Conservation (phyloP, 75 land plant genomes). For the Picea sitchensis region DNA sequence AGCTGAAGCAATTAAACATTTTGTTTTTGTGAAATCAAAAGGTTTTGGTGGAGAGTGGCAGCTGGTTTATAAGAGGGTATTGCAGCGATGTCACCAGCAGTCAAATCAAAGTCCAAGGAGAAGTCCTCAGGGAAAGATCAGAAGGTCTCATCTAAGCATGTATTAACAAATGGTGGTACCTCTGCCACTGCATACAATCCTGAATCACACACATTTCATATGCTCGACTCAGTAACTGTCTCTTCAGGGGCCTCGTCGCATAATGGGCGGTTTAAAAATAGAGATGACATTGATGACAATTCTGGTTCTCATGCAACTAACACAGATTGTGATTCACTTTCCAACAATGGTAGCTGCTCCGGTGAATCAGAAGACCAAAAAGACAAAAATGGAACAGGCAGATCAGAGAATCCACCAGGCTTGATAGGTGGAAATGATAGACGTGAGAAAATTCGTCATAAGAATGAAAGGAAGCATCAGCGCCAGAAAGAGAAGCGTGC, state of each 20-base stretch:
- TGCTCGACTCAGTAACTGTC: slow-evolving; percentile 39
- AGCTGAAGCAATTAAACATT: not conserved
- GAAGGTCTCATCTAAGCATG: slow-evolving; percentile 41
- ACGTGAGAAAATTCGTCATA: slow-evolving; percentile 73
- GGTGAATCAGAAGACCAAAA: slow-evolving; percentile 79
- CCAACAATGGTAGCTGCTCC: slow-evolving; percentile 81
- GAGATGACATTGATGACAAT: slow-evolving; percentile 63
- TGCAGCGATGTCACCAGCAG: slow-evolving; percentile 64
- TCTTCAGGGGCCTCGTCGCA: slow-evolving; percentile 19
- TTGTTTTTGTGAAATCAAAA: slow-evolving; percentile 6
- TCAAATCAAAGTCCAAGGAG: slow-evolving; percentile 52
- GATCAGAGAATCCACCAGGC: slow-evolving; percentile 53
- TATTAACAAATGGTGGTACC: slow-evolving; percentile 23
- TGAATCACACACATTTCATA: slow-evolving; percentile 65
- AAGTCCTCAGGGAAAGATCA: slow-evolving; percentile 37
- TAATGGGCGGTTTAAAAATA: slow-evolving; percentile 46
- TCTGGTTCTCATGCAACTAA: slow-evolving; percentile 24
- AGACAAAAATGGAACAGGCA: slow-evolving; percentile 34
- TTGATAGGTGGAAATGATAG: slow-evolving; percentile 57
- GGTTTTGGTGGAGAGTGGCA: slow-evolving; percentile 1
- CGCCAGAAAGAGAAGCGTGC: slow-evolving; percentile 90
- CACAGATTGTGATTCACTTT: slow-evolving; percentile 59
- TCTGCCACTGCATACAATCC: slow-evolving; percentile 63
- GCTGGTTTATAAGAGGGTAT: not conserved
- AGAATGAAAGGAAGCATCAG: slow-evolving; percentile 93